Evolutionary conservation across 169 alveolate genomes (phyloP).

Genomic region (Cryptosporidium meleagridis): DNA sequence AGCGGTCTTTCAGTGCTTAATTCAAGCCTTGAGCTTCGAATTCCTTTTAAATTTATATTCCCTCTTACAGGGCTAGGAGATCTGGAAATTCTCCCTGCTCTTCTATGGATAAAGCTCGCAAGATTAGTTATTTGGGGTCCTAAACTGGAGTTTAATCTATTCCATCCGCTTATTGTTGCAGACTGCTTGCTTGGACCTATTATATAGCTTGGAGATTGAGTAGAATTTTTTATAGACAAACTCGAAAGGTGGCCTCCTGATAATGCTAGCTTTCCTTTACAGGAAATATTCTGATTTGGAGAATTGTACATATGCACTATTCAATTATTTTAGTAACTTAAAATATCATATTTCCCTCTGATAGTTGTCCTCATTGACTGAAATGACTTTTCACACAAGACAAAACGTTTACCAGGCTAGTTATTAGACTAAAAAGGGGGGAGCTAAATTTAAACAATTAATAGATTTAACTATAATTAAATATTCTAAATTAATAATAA

Average conservation of each 20-base stretch:
- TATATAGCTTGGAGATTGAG: conserved; percentile 36
- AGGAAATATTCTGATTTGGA: conserved; percentile 5
- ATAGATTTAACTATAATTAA: neutral
- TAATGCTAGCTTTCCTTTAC: neutral
- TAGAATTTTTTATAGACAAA: neutral
- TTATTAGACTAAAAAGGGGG: neutral
- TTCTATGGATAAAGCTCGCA: conserved; percentile 66
- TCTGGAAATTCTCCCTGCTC: conserved; percentile 71
- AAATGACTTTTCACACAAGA: conserved; percentile 67
- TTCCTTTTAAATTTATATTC: neutral
- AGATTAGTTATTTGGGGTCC: conserved; percentile 28
- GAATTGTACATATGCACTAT: conserved; percentile 18
- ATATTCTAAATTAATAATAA: neutral
- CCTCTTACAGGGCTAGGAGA: conserved; percentile 68
- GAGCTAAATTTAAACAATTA: neutral
- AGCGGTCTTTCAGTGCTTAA: neutral
- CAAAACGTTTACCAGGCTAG: conserved; percentile 67
- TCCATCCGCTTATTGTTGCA: conserved; percentile 41
- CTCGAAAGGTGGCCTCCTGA: conserved; percentile 2
- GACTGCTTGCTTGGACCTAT: conserved; percentile 73
- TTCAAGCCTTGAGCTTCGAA: neutral
- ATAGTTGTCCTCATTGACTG: neutral
- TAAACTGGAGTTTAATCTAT: conserved; percentile 26
- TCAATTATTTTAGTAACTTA: neutral
- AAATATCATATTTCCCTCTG: neutral